Base-by-base conservation (phyloP, 441 rosid species). In the Pelargonium fulgidum region DNA sequence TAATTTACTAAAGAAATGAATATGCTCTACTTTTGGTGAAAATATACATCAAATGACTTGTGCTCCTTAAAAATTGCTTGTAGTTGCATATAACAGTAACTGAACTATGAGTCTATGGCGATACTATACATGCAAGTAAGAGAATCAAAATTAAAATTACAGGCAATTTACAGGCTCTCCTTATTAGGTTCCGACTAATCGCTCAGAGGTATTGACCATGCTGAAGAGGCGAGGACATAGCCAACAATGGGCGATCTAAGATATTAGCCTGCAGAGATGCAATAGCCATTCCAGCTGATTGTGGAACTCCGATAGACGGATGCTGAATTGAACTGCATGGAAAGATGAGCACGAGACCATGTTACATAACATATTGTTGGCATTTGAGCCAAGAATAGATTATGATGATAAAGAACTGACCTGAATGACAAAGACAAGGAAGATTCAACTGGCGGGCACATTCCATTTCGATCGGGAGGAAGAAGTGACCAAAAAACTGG, bases 401-500 rank as follows among this genome's bases (percentile, higher is more conserved):
- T 10, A 66, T 26, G 39, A 24, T 13, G 13, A 47, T n/a, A n/a
- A 44, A 19, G 44, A 56, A 64, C 82, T 81, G 36, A 89, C 97
- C 96, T 85, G 85, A 89, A 90, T 1, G 97, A 89, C 64, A 89
- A 78, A 64, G 98, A 89, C 75, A 90, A 73, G 54, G 93, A 80
- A 70, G 97, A 84, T 75, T 93, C 94, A 59, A 84, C 90, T 2
- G 87, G 87, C 2, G 85, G 45, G 14, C 70, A 83, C 59, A 76
- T 52, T 77, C 86, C 77, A 19, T 66, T 88, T 77, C 84, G 84
- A 68, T 77, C 81, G 62, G 96, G 87, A 70, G 97, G 81, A 45
- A 93, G 87, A 14, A 89, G 70, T 2, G 97, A 84, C 97, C 94
- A 93, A 73, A 87, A 85, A 59, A 88, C 98, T 93, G 88, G 59